Evolutionary conservation across 2,329 filamentous ascomycete genomes (phyloP).

Genomic region (Alternaria metachromatica): DNA sequence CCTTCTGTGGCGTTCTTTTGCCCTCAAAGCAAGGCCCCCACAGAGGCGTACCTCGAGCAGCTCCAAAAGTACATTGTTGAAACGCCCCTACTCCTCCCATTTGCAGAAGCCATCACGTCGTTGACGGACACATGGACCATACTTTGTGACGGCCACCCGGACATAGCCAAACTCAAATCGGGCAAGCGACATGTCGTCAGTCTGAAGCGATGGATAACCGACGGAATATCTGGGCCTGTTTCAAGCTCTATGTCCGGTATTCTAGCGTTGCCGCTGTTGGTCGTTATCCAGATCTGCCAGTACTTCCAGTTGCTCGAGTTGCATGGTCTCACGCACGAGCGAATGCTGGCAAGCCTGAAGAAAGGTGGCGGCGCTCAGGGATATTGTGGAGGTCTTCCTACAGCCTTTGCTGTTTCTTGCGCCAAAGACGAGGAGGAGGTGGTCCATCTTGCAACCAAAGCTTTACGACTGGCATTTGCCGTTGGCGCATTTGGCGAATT

Average conservation of each 20-base stretch:
- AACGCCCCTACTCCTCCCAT: conserved; percentile 1
- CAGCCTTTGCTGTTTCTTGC: conserved; percentile 21
- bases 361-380: conserved; percentile 23
- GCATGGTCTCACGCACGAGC: conserved; percentile 14
- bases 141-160: conserved; percentile 6
- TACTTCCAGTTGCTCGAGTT: conserved; percentile 29
- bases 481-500: conserved; percentile 20
- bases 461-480: conserved; percentile 18
- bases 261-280: conserved; percentile 24
- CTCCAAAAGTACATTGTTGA: conserved; percentile 20
- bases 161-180: conserved; percentile 12
- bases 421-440: conserved; percentile 22
- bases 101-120: conserved; percentile 8
- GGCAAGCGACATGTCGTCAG: conserved; percentile 10
- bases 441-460: conserved; percentile 12
- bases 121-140: conserved; percentile 10
- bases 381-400: conserved; percentile 16
- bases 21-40: conserved; percentile 29
- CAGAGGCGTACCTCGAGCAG: conserved; percentile 20
- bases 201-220: conserved; percentile 18
- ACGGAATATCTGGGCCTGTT: conserved; percentile 18
- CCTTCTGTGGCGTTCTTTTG: conserved; percentile 28
- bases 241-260: conserved; percentile 19
- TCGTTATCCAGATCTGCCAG: conserved; percentile 27
- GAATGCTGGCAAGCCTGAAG: conserved; percentile 13